Evolutionary conservation across 139 green algal genomes (phyloP), one percentile per base, ranked within the genome.

Genomic region (Spirogloea muscicola): DNA sequence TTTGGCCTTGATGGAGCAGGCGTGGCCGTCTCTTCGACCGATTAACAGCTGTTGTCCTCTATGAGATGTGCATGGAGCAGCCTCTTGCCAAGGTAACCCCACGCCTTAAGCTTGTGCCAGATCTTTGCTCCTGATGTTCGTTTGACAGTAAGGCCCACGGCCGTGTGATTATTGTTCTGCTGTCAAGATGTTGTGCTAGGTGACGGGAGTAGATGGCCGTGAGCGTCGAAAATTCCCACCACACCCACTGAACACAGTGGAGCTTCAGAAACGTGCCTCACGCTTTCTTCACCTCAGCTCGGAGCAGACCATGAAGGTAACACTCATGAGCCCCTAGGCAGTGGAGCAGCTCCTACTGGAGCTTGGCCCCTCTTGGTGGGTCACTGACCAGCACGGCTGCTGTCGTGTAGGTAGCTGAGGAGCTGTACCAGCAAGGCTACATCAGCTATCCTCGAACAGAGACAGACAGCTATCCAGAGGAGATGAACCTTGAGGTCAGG

Each of bases 401-500:
- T 55, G 46, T 21, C 83, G 96, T 97, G 93, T 87, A 91, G 80
- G 64, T 95, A n/a, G 94, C 94, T 3, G 94, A 98, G 87, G 93
- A 97, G 82, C 84, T 98, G 72, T 97, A 97, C 87, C 91, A 98
- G 81, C 84, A 71, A 31, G 94, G 94, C 33, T 97, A 87, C 86
- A 90, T 99, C 36, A 91, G 79, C 77, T 99, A 99, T 81, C 94
- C 94, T 5, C 84, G 94, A 55, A 98, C 94, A 34, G 94, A 98
- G 78, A 98, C 94, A 4, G 91, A 97, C 77, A 62, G 71, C 38
- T 98, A 79, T 39, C 74, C 41, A 3, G 44, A 64, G 9, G 44
- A 29, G 51, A 81, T 81, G 41, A 66, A 81, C 52, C 66, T 81
- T 5, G 44, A 37, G 46, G 74, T 69, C 66, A 1, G 49, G n/a